Evolutionary conservation across 1,284 basidiomycete species (phyloP).

Genomic region (Rhizoctonia solani): DNA sequence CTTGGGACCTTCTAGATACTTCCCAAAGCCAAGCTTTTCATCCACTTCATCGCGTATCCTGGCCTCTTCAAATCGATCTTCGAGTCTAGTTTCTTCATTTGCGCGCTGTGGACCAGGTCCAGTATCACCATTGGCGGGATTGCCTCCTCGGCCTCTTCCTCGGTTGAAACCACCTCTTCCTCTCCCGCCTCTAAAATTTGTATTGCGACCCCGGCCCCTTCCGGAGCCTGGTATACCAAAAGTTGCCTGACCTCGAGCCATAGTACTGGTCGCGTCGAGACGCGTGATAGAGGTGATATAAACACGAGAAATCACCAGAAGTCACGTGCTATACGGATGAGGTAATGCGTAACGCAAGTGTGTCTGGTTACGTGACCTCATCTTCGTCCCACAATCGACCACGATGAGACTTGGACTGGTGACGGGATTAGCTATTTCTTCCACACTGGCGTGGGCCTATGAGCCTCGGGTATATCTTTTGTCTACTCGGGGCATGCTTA

Average conservation of each 20-base stretch:
- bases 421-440: slow-evolving; percentile 24
- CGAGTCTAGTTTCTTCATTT: slow-evolving; percentile 83
- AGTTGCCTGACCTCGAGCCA: slow-evolving; percentile 40
- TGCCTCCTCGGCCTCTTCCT: slow-evolving; percentile 47
- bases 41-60: slow-evolving; percentile 84
- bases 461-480: slow-evolving; percentile 33
- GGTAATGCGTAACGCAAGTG: neutral
- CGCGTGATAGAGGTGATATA: slow-evolving; percentile 13
- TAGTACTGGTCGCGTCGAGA: slow-evolving; percentile 23
- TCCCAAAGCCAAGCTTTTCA: slow-evolving; percentile 87
- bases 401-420: slow-evolving; percentile 33
- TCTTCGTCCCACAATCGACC: slow-evolving; percentile 11
- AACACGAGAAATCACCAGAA: neutral
- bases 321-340: slow-evolving; percentile 4
- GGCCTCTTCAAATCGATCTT: slow-evolving; percentile 82
- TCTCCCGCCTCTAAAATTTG: slow-evolving; percentile 36
- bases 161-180: slow-evolving; percentile 38
- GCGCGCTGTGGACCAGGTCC: slow-evolving; percentile 66
- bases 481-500: slow-evolving; percentile 14
- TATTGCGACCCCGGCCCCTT: slow-evolving; percentile 57
- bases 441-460: slow-evolving; percentile 31
- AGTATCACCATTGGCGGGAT: slow-evolving; percentile 40
- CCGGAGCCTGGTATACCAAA: slow-evolving; percentile 48
- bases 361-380: slow-evolving; percentile 29
- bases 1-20: slow-evolving; percentile 71